These are phyloP conservation scores for Eleusine indica DNA, from an alignment of 176 grass and related monocot genomes.

Conservation along the genomic window DNA sequence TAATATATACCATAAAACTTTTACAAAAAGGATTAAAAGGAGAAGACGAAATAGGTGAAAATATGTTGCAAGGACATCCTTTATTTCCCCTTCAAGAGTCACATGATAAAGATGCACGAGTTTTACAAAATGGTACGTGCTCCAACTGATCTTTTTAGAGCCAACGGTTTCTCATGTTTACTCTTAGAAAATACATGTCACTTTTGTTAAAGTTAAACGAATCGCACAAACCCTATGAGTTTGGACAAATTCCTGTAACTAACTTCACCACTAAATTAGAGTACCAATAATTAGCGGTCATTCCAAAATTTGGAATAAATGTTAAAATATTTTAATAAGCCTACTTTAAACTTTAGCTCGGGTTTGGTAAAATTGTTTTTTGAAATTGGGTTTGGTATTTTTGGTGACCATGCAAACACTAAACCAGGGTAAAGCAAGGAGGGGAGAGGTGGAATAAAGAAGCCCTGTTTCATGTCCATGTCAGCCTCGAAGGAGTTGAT, in stretches of 20 bases:
- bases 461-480: background rate
- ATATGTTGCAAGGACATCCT: too few species aligned
- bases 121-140: background rate
- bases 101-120: background rate
- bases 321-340: background rate
- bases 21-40: too few species aligned
- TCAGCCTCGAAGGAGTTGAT: constrained; percentile 40
- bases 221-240: background rate
- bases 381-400: background rate
- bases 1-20: too few species aligned
- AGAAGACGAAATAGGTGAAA: too few species aligned
- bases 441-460: background rate
- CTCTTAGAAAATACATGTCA: background rate
- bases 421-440: background rate
- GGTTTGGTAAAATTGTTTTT: background rate
- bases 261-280: background rate
- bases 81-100: too few species aligned
- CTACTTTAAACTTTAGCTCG: background rate
- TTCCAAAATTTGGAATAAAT: background rate
- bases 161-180: background rate
- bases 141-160: background rate
- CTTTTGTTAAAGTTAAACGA: background rate
- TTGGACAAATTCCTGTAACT: background rate
- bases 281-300: background rate
- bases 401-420: too few species aligned